Evolutionary conservation across 75 land plant species (phyloP), one percentile per base, ranked within the genome.

Genomic region (Larix kaempferi): DNA sequence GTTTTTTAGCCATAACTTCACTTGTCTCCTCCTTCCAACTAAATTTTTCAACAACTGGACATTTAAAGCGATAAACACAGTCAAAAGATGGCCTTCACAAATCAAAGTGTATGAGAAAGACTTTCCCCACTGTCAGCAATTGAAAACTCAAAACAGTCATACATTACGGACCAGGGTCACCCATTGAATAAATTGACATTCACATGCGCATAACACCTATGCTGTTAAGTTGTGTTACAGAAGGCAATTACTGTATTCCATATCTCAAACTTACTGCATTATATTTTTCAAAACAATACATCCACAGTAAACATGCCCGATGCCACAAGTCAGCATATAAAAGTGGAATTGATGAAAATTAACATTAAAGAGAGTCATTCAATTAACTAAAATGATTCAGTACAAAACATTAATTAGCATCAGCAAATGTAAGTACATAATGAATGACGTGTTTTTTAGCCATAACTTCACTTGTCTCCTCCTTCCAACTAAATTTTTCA

Each of bases 11-110:
- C 89, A 87, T 63, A 74, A 19, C 84, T 98, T 98, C 1, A 98
- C 98, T 76, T 79, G 87, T 79, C 81, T 86, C 77, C 99, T 95
- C 76, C 99, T 85, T 73, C 91, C 94, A 75, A 98, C 99, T 67
- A 98, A 80, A 39, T 84, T 84, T 79, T 92, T 93, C 56, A 98
- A 80, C 59, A 98, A 78, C 98, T 98, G 82, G 29, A 84, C 57
- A 57, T 64, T 33, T 16, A 52, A 71, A 64, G 26, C 29, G 5
- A 22, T 17, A 16, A 26, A 16, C 33, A 55, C 14, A 13, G 4
- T 54, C 16, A 54, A 54, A 10, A 61, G 16, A 61, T n/a, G n/a
- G n/a, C n/a, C n/a, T n/a, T n/a, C n/a, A n/a, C n/a, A n/a, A n/a
- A n/a, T n/a, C n/a, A n/a, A n/a, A n/a, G n/a, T n/a, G n/a, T n/a